Percentiles rank a stretch among this genome's conserved stretches.
These are phyloP conservation scores for Penicillium goetzii DNA, from an alignment of 495 filamentous ascomycete genomes.

Conservation along the genomic window DNA sequence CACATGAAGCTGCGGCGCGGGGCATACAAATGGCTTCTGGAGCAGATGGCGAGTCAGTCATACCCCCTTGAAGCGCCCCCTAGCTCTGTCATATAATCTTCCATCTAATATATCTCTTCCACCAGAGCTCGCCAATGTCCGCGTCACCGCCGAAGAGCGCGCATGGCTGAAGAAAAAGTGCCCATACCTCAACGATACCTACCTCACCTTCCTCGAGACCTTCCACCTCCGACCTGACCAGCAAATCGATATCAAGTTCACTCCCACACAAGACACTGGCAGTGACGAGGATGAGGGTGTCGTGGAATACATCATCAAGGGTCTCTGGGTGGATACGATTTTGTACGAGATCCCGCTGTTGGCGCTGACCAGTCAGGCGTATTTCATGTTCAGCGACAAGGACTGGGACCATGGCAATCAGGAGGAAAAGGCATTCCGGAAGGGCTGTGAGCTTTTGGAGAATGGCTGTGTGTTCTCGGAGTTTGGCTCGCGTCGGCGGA, in stretches of 20 bases:
- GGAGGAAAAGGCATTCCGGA: constrained; percentile 77
- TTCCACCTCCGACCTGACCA: constrained; percentile 81
- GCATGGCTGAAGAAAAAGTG: constrained; percentile 77
- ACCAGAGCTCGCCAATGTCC: constrained; percentile 76
- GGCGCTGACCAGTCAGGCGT: constrained; percentile 89
- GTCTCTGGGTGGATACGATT: constrained; percentile 92
- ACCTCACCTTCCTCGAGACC: constrained; percentile 76
- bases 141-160: constrained; percentile 75
- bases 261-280: constrained; percentile 63
- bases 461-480: constrained; percentile 89
- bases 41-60: constrained; percentile 75
- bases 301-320: constrained; percentile 71
- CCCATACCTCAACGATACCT: constrained; percentile 75
- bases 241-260: constrained; percentile 75
- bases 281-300: constrained; percentile 73
- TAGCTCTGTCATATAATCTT: background rate
- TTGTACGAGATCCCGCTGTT: constrained; percentile 96
- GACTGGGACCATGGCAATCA: constrained; percentile 88
- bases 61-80: background rate
- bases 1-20: constrained; percentile 84
- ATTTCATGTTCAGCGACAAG: constrained; percentile 90
- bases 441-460: constrained; percentile 75
- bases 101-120: background rate
- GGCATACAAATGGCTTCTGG: constrained; percentile 83
- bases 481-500: constrained; percentile 84